Evolutionary conservation across 257 asterid species (phyloP), one percentile per base, ranked within the genome.

Genomic region (Osmanthus fragrans): DNA sequence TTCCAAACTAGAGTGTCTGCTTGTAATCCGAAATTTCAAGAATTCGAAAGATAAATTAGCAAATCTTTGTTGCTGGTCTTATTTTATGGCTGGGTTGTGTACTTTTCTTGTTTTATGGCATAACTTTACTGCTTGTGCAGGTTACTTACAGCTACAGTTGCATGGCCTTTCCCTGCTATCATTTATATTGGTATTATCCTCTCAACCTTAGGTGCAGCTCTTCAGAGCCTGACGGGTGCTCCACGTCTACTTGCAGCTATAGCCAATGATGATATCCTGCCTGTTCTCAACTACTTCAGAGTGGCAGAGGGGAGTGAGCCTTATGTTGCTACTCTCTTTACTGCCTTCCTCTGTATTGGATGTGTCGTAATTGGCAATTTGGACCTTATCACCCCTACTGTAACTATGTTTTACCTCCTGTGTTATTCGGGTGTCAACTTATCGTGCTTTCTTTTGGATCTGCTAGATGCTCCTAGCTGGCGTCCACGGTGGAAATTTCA

Each of bases 401-500:
- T 92, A 79, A 95, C 99, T 71, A 95, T 95, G 99, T 95, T 95
- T 87, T 93, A 88, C 90, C 97, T 95, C 76, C 89, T 95, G 64
- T 95, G 99, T 86, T 95, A 95, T 76, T 98, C 89, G 56, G 99
- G 99, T 1, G 98, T 95, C 86, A 95, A 95, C 82, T 85, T 95
- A 81, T 93, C 99, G 67, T 95, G 98, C 90, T 93, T 95, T 81
- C 99, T 95, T 79, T 85, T 95, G 88, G 99, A 95, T 88, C 94
- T 95, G 73, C 84, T 95, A 77, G 99, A 95, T 89, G 98, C 99
- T 81, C 99, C 98, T 84, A 91, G 99, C 89, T 95, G 99, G 99
- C 98, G 99, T 58, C 99, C 98, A 75, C 94, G 99, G 71, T 95
- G 99, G 99, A 95, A 91, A 79, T 95, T 93, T 89, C 98, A 95